phyloP scores from a whole-genome alignment of 352 stramenopile genomes.

The Pythium grandisporangium region DNA sequence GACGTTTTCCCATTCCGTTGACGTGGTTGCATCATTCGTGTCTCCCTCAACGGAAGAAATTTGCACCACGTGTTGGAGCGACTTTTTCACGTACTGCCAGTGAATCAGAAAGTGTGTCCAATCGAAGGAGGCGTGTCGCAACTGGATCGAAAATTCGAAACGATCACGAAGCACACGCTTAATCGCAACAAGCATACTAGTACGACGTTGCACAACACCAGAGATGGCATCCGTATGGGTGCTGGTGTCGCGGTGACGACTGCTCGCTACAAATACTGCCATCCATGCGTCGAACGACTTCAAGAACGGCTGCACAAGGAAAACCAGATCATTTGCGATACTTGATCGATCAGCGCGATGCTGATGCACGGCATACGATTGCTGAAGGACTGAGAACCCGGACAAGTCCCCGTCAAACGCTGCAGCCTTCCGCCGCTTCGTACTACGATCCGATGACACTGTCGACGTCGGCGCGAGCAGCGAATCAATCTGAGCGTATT shows the following conservation, averaged over 20 bases:
- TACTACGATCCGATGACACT: conserved; percentile 2
- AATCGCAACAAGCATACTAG: too few species aligned
- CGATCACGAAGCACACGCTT: conserved; percentile 42
- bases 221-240: conserved; percentile 20
- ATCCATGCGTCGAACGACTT: conserved; percentile 35
- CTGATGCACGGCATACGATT: conserved; percentile 76
- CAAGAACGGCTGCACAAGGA: conserved; percentile 65
- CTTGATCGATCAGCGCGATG: conserved; percentile 64
- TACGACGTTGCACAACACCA: conserved; percentile 10
- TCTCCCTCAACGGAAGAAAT: too few species aligned
- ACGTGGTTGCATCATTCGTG: too few species aligned
- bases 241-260: too few species aligned
- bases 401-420: conserved; percentile 24
- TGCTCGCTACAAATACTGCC: too few species aligned
- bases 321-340: conserved; percentile 64
- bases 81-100: conserved; percentile 73
- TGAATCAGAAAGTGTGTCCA: conserved; percentile 82
- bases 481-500: conserved; percentile 43
- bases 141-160: conserved; percentile 74
- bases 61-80: conserved; percentile 9
- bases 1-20: conserved; percentile 27
- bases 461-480: conserved; percentile 13
- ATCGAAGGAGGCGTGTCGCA: conserved; percentile 40
- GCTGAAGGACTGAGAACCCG: conserved; percentile 57
- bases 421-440: conserved; percentile 15